Conservation (phyloP, 768 basidiomycete species). For the Podaxis sp. region DNA sequence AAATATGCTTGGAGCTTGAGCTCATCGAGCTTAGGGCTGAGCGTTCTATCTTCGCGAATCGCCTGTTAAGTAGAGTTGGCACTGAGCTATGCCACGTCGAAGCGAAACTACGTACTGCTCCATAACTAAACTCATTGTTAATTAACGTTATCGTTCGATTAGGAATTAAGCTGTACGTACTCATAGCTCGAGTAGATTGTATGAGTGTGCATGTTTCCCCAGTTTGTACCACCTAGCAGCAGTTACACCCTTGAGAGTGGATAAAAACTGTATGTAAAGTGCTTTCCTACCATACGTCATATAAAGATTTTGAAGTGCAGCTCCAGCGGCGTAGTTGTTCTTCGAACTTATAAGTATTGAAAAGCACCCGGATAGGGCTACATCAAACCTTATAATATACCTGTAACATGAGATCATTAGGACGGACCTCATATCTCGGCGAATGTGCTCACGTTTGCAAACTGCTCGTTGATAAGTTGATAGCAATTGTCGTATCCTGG, state of each 20-base stretch:
- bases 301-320: conserved; percentile 34
- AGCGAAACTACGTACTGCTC: conserved; percentile 8
- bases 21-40: conserved; percentile 59
- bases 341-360: conserved; percentile 10
- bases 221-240: conserved; percentile 33
- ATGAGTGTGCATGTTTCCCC: conserved; percentile 37
- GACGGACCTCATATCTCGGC: too few relatives aligned
- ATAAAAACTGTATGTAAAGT: not conserved
- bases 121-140: not conserved
- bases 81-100: conserved; percentile 27
- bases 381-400: conserved; percentile 7
- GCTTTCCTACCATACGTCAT: conserved; percentile 33
- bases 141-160: not conserved
- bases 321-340: conserved; percentile 38
- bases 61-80: conserved; percentile 25
- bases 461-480: conserved; percentile 36
- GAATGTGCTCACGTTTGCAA: conserved; percentile 30
- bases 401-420: not conserved
- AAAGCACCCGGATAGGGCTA: not conserved
- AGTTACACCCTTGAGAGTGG: not conserved
- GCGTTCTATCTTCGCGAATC: conserved; percentile 55
- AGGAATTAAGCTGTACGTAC: conserved; percentile 20
- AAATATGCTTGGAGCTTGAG: conserved; percentile 67
- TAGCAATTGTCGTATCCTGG: conserved; percentile 35
- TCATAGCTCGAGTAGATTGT: conserved; percentile 40